phyloP scores from a whole-genome alignment of 108 stramenopile genomes.

The Phaeodactylum tricornutum region DNA sequence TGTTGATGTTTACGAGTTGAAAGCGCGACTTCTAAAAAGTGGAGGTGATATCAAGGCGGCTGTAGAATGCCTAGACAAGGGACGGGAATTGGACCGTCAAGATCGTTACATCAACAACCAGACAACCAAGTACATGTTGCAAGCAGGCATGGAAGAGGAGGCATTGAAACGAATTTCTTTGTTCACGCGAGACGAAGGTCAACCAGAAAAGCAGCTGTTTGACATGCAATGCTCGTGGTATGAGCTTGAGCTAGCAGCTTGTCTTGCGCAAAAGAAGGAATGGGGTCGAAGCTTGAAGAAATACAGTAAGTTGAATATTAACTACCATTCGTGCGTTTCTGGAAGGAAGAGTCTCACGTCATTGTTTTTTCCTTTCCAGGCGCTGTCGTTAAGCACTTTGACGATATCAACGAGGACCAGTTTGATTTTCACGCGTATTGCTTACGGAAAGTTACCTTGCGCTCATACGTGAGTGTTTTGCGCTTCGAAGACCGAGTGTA shows the following conservation, averaged over 20 bases:
- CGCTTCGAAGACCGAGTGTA: conserved; percentile 80
- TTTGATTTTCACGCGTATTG: conserved; percentile 99
- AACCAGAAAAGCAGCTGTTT: conserved; percentile 85
- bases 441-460: conserved; percentile 91
- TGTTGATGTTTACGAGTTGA: conserved; percentile 85
- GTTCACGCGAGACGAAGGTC: conserved; percentile 90
- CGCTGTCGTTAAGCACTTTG: conserved; percentile 89
- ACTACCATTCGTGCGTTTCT: no score
- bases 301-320: conserved; percentile 43
- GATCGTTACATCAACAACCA: conserved; percentile 99
- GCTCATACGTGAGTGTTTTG: conserved; percentile 86
- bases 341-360: not conserved
- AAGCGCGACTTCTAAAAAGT: conserved; percentile 80
- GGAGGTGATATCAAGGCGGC: conserved; percentile 78
- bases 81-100: conserved; percentile 85
- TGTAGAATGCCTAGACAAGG: conserved; percentile 78
- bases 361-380: conserved; percentile 18
- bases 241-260: conserved; percentile 87
- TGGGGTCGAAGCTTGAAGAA: conserved; percentile 76
- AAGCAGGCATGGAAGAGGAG: conserved; percentile 75
- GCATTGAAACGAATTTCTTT: conserved; percentile 70
- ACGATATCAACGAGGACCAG: conserved; percentile 95
- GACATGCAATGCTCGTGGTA: conserved; percentile 99
- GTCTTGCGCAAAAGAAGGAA: conserved; percentile 38
- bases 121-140: conserved; percentile 91